Conservation (phyloP, 176 grass and related monocot species). For the Tillandsia leiboldiana region DNA sequence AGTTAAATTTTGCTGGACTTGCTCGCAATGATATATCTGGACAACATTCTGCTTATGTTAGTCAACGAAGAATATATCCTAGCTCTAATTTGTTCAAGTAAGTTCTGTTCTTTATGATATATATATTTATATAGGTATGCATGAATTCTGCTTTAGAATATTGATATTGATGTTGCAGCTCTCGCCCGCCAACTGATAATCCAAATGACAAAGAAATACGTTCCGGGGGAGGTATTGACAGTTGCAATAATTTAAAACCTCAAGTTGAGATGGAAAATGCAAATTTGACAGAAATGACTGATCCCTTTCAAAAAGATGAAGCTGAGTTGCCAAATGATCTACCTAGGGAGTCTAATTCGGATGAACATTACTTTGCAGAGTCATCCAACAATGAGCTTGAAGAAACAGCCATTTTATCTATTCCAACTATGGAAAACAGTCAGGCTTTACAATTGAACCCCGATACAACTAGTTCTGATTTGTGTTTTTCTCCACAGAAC, state of each 20-base stretch:
- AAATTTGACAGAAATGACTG: conserved; percentile 16
- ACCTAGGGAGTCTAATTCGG: conserved; percentile 14
- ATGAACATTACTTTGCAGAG: conserved; percentile 11
- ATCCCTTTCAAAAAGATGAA: conserved; percentile 14
- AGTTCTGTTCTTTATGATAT: conserved; percentile 13
- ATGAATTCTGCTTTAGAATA: not conserved
- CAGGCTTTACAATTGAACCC: conserved; percentile 21
- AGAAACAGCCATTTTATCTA: conserved; percentile 10
- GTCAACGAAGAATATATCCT: conserved; percentile 31
- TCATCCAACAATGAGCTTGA: conserved; percentile 8
- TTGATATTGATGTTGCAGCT: conserved; percentile 26
- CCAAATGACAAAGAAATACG: conserved; percentile 14
- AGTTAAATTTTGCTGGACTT: conserved; percentile 66
- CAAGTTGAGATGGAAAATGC: conserved; percentile 22
- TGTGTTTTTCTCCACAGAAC: conserved; percentile 13
- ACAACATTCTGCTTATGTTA: conserved; percentile 43
- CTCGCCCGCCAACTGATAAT: conserved; percentile 13
- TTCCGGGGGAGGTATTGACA: conserved; percentile 1
- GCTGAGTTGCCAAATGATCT: conserved; percentile 6
- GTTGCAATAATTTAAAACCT: conserved; percentile 7
- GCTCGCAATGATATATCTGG: conserved; percentile 56
- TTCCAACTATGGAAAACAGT: conserved; percentile 5
- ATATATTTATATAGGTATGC: no score
- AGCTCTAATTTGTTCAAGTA: conserved; percentile 43
- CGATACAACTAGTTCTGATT: conserved; percentile 11